Evolutionary conservation across 192 early-diverging fungal species (phyloP).

Genomic region (Coemansia sp.): DNA sequence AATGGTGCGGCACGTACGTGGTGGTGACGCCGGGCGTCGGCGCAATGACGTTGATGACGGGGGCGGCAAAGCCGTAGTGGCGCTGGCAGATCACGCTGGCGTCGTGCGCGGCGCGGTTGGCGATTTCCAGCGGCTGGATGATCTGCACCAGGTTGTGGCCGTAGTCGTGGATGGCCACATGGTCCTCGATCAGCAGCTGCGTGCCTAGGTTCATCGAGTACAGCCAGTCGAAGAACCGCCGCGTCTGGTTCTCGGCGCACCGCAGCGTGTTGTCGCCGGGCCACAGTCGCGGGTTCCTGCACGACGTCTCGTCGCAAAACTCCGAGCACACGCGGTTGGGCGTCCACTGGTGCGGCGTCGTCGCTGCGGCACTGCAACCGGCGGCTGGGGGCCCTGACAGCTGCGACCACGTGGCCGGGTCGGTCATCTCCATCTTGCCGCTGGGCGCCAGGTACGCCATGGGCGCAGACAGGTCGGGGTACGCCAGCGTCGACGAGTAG

Average conservation of each 20-base stretch:
- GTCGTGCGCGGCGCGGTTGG: slow-evolving; percentile 55
- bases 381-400: slow-evolving; percentile 5
- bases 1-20: slow-evolving; percentile 60
- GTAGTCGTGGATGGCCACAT: slow-evolving; percentile 60
- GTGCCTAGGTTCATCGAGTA: slow-evolving; percentile 64
- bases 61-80: slow-evolving; percentile 54
- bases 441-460: slow-evolving; percentile 52
- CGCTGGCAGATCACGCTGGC: slow-evolving; percentile 51
- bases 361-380: neutral
- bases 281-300: slow-evolving; percentile 50
- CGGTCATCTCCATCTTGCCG: slow-evolving; percentile 55
- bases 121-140: slow-evolving; percentile 59
- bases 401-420: slow-evolving; percentile 31
- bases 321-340: slow-evolving; percentile 43
- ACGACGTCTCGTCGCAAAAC: slow-evolving; percentile 45
- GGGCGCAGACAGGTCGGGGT: slow-evolving; percentile 39
- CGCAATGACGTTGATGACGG: slow-evolving; percentile 53
- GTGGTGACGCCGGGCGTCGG: slow-evolving; percentile 54
- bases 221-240: slow-evolving; percentile 62
- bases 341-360: slow-evolving; percentile 42
- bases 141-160: slow-evolving; percentile 60
- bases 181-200: slow-evolving; percentile 64
- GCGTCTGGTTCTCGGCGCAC: slow-evolving; percentile 54
- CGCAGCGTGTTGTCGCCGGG: slow-evolving; percentile 49
- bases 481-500: slow-evolving; percentile 43